Evolutionary conservation across 2,329 filamentous ascomycete species (phyloP), one percentile per base, ranked within the genome.

Genomic region (Ophiostoma australiae): DNA sequence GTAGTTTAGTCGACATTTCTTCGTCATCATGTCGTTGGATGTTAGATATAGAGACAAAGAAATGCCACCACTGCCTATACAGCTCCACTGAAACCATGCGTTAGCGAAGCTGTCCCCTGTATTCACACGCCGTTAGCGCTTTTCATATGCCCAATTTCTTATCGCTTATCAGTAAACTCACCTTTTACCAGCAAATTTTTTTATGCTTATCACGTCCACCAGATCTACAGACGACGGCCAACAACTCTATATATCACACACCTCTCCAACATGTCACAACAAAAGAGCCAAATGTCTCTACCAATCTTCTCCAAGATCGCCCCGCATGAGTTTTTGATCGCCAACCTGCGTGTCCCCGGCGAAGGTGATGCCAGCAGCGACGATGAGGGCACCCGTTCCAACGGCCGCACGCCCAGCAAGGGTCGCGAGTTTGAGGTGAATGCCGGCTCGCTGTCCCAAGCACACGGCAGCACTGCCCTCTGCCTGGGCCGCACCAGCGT

Each of bases 401-500:
- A 96, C 79, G 92, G 92, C 74, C 92, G 95, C 75, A 80, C 84
- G 1, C 87, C 91, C 7, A 82, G 86, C 39, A 86, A 94, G 76
- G 87, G 89, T 72, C 90, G 95, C 65, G 79, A 84, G 31, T 89
- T 91, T n/a, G 88, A 89, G 44, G 84, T 95, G 76, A 95, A 97
- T 80, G 88, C 89, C 0, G 91, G 91, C 35, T 95, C 92, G 31
- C 84, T 99, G 68, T 92, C 93, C 0, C 93, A 99, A 79, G 91
- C 93, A 71, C 90, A 97, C 78, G 95, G 95, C 69, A 96, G 92
- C 76, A 91, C 94, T 0, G 90, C 98, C 0, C 91, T 98, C 68
- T 88, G 95, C 48, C 84, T 91, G 69, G 95, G 95, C 67, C 92
- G 96, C 79, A 98, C 94, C 0, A 93, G 93, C 0, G 92, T 94